These are phyloP conservation scores for Multifurca ochricompacta DNA, from an alignment of 768 basidiomycete species.

Conservation along the genomic window DNA sequence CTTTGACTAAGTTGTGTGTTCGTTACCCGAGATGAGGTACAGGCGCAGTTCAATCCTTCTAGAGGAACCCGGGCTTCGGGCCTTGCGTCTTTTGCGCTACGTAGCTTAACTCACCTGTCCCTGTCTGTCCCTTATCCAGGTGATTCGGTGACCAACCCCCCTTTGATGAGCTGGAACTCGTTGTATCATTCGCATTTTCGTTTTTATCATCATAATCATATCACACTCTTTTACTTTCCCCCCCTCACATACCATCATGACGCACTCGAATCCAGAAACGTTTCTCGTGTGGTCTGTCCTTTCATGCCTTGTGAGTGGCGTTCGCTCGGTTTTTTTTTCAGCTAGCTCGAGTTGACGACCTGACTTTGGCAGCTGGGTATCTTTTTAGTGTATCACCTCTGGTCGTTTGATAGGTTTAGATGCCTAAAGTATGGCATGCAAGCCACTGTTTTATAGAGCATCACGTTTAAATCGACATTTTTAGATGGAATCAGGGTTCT, in stretches of 20 bases:
- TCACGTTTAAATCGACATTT: not conserved
- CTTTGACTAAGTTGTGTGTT: too few species aligned
- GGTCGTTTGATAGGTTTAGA: conserved; percentile 71
- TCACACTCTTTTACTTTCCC: conserved; percentile 5
- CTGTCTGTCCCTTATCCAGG: too few species aligned
- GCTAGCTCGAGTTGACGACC: not conserved
- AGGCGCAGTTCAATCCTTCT: too few species aligned
- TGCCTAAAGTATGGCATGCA: conserved; percentile 49
- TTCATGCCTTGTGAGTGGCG: conserved; percentile 39
- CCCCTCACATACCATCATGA: conserved; percentile 34
- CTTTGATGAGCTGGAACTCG: too few species aligned
- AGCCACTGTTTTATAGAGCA: not conserved
- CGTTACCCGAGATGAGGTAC: too few species aligned
- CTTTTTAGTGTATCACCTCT: conserved; percentile 65
- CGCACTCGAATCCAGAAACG: conserved; percentile 52
- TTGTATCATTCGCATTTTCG: too few species aligned
- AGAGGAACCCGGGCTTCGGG: too few species aligned
- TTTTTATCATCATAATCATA: too few species aligned
- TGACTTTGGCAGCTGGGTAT: conserved; percentile 36
- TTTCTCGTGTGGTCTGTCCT: conserved; percentile 58
- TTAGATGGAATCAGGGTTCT: conserved; percentile 61
- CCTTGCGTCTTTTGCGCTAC: too few species aligned
- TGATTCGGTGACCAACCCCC: too few species aligned
- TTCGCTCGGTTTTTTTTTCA: not conserved
- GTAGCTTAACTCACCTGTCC: too few species aligned